Base-by-base conservation (phyloP, 2,329 filamentous ascomycete species). In the Calycina herbarum region DNA sequence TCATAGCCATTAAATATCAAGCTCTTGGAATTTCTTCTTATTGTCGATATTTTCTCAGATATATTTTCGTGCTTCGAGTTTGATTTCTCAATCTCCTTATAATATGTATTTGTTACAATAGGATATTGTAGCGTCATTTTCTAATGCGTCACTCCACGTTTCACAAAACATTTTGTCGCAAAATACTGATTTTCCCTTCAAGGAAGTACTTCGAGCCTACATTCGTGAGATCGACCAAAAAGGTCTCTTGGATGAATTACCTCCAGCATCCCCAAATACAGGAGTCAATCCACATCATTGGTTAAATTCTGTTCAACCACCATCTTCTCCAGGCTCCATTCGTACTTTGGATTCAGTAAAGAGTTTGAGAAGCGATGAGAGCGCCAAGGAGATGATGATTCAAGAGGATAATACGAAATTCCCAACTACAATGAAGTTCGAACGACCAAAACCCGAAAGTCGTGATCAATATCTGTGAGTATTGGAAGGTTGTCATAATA, bases 151-250 rank as follows among this genome's bases (percentile, higher is more conserved):
- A n/a, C 15, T 15, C 15, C 5, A 45, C 13, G 13, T 5, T 45
- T 45, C 5, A 17, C 13, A 17, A 45, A n/a, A 45, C 15, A 20
- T 20, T 20, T 17, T n/a, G 6, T 45, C 5, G n/a, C 13, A 17
- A 20, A 48, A 48, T 6, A 48, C 45, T 48, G 24, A 48, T 11
- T 48, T 48, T 20, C 8, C 45, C 45, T 57, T 61, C 54, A 57
- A 88, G 86, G 84, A 87, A 69, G 79, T 87, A 10, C 76, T 88
- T 29, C 80, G 85, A 67, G 85, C 86, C 24, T 88, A 89, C 71
- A 86, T 89, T 54, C 83, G 84, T 42, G 83, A 86, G 71, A 80
- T 88, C 67, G 83, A 86, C 68, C 81, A 84, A 51, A 78, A 84
- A 63, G 83, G 84, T 0, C 78, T 87, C 10, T 78, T 87, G n/a